Conservation (phyloP, 192 early-diverging fungal species). For the Endogone sp. region DNA sequence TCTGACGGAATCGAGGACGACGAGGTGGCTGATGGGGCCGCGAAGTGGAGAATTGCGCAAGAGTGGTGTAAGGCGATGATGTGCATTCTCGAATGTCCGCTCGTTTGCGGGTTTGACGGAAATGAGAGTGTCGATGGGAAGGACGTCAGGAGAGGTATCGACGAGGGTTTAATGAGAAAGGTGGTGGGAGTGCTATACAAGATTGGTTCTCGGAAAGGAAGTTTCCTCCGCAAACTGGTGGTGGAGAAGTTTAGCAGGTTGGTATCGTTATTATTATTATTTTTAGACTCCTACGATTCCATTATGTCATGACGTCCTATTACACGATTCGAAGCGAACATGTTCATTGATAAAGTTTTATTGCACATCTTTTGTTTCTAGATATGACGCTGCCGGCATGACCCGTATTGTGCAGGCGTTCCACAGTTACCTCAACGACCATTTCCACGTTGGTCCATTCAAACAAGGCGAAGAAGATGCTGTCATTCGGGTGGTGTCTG, state of each 20-base stretch:
- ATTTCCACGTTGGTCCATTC: constrained; percentile 32
- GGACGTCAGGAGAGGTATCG: not conserved
- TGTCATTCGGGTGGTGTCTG: constrained; percentile 20
- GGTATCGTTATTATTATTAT: too few species aligned
- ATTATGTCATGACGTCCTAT: constrained; percentile 8
- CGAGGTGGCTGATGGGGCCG: not conserved
- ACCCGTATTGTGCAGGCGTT: constrained; percentile 9
- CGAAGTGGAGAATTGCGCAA: not conserved
- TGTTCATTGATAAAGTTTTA: too few species aligned
- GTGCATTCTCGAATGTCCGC: not conserved
- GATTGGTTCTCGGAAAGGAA: not conserved
- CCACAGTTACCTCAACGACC: constrained; percentile 23
- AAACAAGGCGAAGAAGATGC: constrained; percentile 23
- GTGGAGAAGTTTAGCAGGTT: not conserved
- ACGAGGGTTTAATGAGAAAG: not conserved
- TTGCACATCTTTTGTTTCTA: not conserved
- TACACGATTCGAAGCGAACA: too few species aligned
- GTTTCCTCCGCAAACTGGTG: not conserved
- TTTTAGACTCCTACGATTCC: constrained; percentile 2
- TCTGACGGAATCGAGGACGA: not conserved
- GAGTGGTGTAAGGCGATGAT: not conserved
- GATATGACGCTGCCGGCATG: constrained; percentile 12
- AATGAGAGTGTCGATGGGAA: not conserved
- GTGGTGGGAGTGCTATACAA: not conserved
- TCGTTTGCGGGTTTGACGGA: not conserved